Conservation (phyloP, 2,329 filamentous ascomycete species). For the Lachnellula subtilissima region DNA sequence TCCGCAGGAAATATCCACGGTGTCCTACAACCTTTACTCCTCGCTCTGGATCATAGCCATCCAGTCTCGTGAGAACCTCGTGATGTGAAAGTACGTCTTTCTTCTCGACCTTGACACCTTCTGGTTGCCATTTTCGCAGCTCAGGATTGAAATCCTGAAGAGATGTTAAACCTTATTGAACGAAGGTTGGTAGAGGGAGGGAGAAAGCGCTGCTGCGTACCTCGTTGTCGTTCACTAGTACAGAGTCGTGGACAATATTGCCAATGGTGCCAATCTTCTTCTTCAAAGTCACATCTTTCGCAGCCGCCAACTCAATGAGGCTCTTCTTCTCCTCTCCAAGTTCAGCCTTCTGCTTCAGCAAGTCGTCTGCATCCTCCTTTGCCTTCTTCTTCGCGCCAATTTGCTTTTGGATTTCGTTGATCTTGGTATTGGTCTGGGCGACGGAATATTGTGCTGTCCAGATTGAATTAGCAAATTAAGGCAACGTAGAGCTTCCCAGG, state of each 20-base stretch:
- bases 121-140: constrained; percentile 74
- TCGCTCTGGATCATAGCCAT: constrained; percentile 89
- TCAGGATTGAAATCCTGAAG: constrained; percentile 71
- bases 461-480: constrained; percentile 1
- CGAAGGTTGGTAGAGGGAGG: neutral
- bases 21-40: constrained; percentile 93
- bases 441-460: constrained; percentile 64
- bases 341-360: constrained; percentile 72
- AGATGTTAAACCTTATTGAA: neutral
- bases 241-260: constrained; percentile 86
- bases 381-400: constrained; percentile 91
- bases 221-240: constrained; percentile 79
- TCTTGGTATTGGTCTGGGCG: constrained; percentile 75
- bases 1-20: constrained; percentile 85
- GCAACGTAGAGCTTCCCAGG: neutral
- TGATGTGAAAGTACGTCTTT: constrained; percentile 82
- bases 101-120: constrained; percentile 69
- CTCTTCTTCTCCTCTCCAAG: constrained; percentile 79
- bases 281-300: constrained; percentile 71
- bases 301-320: constrained; percentile 65
- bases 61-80: constrained; percentile 81
- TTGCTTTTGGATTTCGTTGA: constrained; percentile 85
- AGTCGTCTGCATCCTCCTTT: constrained; percentile 80
- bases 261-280: constrained; percentile 80
- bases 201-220: constrained; percentile 34